Evolutionary conservation across 2,329 filamentous ascomycete species (phyloP).

Genomic region (Aspergillus pseudoglaucus): DNA sequence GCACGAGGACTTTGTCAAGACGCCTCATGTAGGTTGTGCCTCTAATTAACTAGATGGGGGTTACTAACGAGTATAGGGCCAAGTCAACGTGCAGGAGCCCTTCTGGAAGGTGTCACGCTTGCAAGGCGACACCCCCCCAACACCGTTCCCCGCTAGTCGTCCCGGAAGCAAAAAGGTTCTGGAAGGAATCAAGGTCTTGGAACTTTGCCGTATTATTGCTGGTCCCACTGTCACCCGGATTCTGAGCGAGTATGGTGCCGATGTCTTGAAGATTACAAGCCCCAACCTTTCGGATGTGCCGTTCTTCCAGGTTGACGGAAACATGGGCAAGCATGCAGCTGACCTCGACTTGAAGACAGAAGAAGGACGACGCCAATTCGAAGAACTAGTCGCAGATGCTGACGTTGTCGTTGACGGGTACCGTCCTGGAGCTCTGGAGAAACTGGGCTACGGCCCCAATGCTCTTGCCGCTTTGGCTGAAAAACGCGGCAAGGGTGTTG

Average conservation of each 20-base stretch:
- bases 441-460: constrained; percentile 57
- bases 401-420: constrained; percentile 68
- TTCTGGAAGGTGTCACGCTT: constrained; percentile 30
- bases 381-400: constrained; percentile 54
- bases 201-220: constrained; percentile 69
- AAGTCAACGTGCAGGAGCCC: constrained; percentile 29
- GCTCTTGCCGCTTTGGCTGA: constrained; percentile 49
- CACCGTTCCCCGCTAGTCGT: constrained; percentile 23
- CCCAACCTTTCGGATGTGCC: constrained; percentile 62
- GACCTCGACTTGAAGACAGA: constrained; percentile 58
- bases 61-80: constrained; percentile 17
- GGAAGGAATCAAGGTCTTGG: constrained; percentile 64
- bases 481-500: constrained; percentile 54
- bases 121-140: constrained; percentile 21
- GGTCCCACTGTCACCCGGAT: constrained; percentile 66
- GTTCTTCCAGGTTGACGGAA: constrained; percentile 67
- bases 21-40: constrained; percentile 50
- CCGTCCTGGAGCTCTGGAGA: constrained; percentile 58
- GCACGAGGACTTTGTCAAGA: constrained; percentile 53
- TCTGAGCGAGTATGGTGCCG: constrained; percentile 68
- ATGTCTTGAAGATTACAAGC: constrained; percentile 66
- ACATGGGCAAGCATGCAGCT: constrained; percentile 63
- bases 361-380: constrained; percentile 50
- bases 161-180: constrained; percentile 25
- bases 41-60: too few relatives aligned